Percentiles rank a stretch among this genome's conserved stretches.
Conservation (phyloP, 129 eudicot genomes). For the Artemisia annua region DNA sequence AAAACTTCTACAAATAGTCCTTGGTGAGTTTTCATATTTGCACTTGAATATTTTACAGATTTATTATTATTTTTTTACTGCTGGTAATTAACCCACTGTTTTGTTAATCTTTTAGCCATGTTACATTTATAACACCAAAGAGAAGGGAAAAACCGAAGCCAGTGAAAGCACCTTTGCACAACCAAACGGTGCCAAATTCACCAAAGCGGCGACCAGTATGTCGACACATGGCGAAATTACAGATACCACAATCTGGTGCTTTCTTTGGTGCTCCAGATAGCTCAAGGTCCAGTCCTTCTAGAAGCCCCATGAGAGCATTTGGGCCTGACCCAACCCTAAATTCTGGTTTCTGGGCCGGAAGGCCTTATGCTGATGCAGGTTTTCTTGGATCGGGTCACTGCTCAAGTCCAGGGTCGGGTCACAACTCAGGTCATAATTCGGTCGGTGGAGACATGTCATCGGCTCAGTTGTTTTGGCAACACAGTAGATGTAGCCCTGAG, state of each 20-base stretch:
- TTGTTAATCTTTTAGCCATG: conserved; percentile 18
- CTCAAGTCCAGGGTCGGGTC: conserved; percentile 70
- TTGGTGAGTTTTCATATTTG: conserved; percentile 40
- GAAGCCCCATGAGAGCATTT: conserved; percentile 53
- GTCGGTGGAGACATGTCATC: conserved; percentile 54
- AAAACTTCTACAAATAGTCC: conserved; percentile 47
- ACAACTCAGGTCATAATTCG: conserved; percentile 59
- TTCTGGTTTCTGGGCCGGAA: conserved; percentile 44
- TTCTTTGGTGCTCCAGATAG: conserved; percentile 62
- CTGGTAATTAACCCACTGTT: background rate
- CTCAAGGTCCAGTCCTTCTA: conserved; percentile 61
- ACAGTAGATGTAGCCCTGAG: conserved; percentile 61
- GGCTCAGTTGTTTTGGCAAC: conserved; percentile 43
- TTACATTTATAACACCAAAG: conserved; percentile 27
- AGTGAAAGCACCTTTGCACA: conserved; percentile 23
- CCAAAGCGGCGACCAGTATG: conserved; percentile 34
- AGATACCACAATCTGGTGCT: conserved; percentile 47
- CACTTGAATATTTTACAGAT: background rate
- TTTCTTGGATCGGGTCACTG: conserved; percentile 59
- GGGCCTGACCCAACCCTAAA: conserved; percentile 38
- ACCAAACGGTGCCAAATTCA: conserved; percentile 36
- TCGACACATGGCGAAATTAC: conserved; percentile 43
- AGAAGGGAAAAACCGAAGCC: conserved; percentile 41
- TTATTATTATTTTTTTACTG: background rate
- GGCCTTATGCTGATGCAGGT: conserved; percentile 31